Percentiles rank a stretch among this genome's conserved stretches.
Conservation (phyloP, 805 yeast species). For the Candida caryicola region DNA sequence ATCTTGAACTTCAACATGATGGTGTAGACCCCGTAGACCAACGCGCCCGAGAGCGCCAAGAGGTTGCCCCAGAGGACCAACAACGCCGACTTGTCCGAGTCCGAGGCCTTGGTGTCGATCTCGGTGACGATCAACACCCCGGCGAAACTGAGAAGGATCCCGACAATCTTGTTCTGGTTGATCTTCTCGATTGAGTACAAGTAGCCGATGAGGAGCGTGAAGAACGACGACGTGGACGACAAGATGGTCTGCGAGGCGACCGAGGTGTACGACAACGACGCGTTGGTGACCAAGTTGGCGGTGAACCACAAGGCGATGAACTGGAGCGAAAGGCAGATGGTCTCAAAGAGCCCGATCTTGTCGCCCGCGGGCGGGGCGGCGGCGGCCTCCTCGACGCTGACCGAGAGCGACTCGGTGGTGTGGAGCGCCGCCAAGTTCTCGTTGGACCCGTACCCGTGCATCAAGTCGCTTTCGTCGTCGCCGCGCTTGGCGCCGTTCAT, state of each 20-base stretch:
- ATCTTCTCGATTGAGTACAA: constrained; percentile 68
- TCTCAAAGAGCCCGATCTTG: constrained; percentile 52
- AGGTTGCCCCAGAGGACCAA: constrained; percentile 62
- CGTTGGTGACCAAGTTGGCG: constrained; percentile 86
- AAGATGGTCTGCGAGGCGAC: constrained; percentile 94
- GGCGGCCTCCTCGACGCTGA: not conserved
- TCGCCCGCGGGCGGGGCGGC: constrained; percentile 3
- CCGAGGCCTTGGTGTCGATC: constrained; percentile 49
- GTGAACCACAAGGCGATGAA: constrained; percentile 87
- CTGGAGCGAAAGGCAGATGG: constrained; percentile 70
- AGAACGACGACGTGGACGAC: constrained; percentile 89
- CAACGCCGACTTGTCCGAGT: constrained; percentile 20
- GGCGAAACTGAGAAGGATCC: constrained; percentile 65
- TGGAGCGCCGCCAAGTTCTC: constrained; percentile 16
- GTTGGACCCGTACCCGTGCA: constrained; percentile 21
- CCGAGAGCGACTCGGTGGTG: constrained; percentile 5
- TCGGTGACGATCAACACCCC: constrained; percentile 82
- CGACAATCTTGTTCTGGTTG: constrained; percentile 60
- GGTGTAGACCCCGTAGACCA: constrained; percentile 89
- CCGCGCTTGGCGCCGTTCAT: constrained; percentile 2
- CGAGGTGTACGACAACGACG: constrained; percentile 81
- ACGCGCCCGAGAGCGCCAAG: constrained; percentile 79
- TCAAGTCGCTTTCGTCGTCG: constrained; percentile 25
- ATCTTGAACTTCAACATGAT: constrained; percentile 75
- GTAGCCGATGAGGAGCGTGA: constrained; percentile 82